Evolutionary conservation across 139 green algal genomes (phyloP).

Genomic region (Chlorella sorokiniana): DNA sequence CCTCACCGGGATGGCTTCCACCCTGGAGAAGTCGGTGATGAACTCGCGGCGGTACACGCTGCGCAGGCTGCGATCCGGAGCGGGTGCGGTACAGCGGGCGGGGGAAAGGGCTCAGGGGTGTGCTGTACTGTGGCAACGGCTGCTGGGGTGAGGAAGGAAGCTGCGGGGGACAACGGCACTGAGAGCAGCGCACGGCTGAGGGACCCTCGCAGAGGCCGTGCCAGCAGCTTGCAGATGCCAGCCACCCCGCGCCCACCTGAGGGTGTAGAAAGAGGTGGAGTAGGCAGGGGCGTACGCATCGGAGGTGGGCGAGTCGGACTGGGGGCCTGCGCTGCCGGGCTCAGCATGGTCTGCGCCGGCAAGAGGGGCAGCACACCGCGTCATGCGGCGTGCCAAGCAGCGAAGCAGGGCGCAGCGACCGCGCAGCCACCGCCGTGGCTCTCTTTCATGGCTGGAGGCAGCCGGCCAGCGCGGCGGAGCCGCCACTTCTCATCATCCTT

Average conservation of each 20-base stretch:
- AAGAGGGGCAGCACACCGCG: neutral
- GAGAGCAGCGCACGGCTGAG: no score
- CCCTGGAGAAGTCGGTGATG: conserved; percentile 75
- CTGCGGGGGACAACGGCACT: no score
- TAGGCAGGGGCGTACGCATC: conserved; percentile 76
- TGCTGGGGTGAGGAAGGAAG: neutral
- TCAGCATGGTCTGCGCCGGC: conserved; percentile 48
- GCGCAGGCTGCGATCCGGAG: conserved; percentile 46
- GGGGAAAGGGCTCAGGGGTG: neutral
- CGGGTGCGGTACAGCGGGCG: neutral
- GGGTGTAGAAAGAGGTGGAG: conserved; percentile 76
- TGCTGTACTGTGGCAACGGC: neutral
- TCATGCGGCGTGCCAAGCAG: conserved; percentile 30
- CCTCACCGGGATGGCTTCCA: conserved; percentile 78
- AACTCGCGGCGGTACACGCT: conserved; percentile 66
- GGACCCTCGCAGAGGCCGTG: neutral
- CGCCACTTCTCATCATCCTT: no score
- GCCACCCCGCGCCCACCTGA: conserved; percentile 35
- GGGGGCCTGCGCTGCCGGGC: conserved; percentile 36
- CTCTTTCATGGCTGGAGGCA: no score
- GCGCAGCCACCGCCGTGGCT: no score
- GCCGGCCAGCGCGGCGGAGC: no score
- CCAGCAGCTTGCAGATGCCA: neutral
- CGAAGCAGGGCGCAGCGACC: no score
- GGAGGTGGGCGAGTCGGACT: conserved; percentile 60